phyloP scores from a whole-genome alignment of 495 filamentous ascomycete genomes.

The Hyphodiscus hymeniophilus region DNA sequence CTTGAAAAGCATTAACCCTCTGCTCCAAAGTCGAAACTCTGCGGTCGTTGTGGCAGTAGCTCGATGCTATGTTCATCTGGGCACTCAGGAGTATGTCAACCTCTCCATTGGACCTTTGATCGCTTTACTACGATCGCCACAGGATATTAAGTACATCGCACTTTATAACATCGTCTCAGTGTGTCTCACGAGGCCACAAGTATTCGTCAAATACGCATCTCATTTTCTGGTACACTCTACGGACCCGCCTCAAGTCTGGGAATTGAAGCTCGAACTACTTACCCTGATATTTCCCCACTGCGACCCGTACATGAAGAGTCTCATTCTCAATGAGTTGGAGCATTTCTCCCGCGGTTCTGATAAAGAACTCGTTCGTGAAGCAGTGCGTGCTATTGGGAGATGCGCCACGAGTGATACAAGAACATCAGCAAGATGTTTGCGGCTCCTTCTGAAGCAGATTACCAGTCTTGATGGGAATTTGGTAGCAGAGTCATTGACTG shows the following conservation, averaged over 20 bases:
- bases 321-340: conserved; percentile 86
- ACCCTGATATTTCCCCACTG: conserved; percentile 83
- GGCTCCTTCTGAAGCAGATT: conserved; percentile 74
- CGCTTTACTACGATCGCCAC: conserved; percentile 71
- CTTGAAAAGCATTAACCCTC: conserved; percentile 65
- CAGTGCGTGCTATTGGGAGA: conserved; percentile 83
- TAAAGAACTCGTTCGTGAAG: conserved; percentile 71
- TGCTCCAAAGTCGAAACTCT: conserved; percentile 88
- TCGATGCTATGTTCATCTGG: conserved; percentile 76
- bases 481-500: conserved; percentile 83
- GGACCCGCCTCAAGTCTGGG: conserved; percentile 78
- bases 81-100: conserved; percentile 62
- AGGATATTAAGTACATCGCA: conserved; percentile 81
- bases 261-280: conserved; percentile 82
- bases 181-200: conserved; percentile 59
- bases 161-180: conserved; percentile 92
- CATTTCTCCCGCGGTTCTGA: conserved; percentile 79
- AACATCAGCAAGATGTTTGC: conserved; percentile 68
- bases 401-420: conserved; percentile 72
- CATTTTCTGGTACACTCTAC: conserved; percentile 80
- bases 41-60: conserved; percentile 85
- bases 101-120: conserved; percentile 73
- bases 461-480: conserved; percentile 76
- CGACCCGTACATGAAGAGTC: conserved; percentile 63
- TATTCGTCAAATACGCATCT: conserved; percentile 74